These are phyloP conservation scores for Xylaria longipes DNA, from an alignment of 495 filamentous ascomycete species.

Conservation along the genomic window DNA sequence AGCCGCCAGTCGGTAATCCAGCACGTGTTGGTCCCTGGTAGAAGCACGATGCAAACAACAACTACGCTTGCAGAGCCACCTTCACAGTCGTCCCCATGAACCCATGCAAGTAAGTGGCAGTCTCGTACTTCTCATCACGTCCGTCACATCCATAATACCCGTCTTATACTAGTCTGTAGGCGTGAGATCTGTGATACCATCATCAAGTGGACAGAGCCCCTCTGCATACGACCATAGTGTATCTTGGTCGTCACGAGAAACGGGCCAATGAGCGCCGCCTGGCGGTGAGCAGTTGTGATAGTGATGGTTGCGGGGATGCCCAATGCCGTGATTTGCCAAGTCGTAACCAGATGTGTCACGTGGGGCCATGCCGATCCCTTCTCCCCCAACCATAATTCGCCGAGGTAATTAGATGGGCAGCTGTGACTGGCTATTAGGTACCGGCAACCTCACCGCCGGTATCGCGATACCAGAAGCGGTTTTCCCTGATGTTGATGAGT, in stretches of 20 bases:
- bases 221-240: background rate
- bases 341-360: background rate
- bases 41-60: background rate
- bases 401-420: background rate
- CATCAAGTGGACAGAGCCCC: constrained; percentile 18
- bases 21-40: background rate
- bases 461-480: background rate
- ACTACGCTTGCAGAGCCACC: background rate
- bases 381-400: background rate
- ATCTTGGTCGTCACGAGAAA: background rate
- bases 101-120: background rate
- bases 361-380: constrained; percentile 20
- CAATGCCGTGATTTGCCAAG: constrained; percentile 6
- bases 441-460: constrained; percentile 4
- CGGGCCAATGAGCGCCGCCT: constrained; percentile 7
- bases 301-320: constrained; percentile 12
- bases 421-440: background rate
- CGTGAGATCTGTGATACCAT: background rate
- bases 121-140: background rate
- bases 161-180: background rate
- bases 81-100: constrained; percentile 5
- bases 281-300: constrained; percentile 7
- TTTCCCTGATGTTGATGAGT: background rate
- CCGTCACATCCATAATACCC: constrained; percentile 15
- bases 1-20: background rate